Evolutionary conservation across 2,329 filamentous ascomycete genomes (phyloP).

Genomic region (Albifimbria verrucaria): DNA sequence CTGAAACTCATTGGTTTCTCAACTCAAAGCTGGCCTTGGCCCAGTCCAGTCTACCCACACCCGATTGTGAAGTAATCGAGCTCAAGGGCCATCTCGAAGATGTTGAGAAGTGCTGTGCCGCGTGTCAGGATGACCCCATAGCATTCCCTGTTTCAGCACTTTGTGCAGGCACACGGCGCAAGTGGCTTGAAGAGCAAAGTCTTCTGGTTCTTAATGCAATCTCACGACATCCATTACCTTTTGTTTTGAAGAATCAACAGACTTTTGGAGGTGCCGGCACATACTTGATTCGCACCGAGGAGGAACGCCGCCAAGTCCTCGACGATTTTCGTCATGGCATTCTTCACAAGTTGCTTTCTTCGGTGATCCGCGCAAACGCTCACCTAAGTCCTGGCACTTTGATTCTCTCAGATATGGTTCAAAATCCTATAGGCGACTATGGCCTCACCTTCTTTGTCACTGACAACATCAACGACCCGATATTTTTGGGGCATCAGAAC

Average conservation of each 20-base stretch:
- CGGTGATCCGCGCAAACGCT: conserved; percentile 23
- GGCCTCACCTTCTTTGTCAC: conserved; percentile 32
- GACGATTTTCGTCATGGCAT: conserved; percentile 21
- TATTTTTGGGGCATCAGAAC: conserved; percentile 31
- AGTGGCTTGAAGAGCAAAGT: conserved; percentile 26
- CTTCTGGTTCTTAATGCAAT: conserved; percentile 19
- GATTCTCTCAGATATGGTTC: conserved; percentile 27
- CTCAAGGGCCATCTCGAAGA: conserved; percentile 14
- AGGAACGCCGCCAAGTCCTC: conserved; percentile 20
- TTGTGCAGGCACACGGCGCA: conserved; percentile 22
- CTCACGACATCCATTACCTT: conserved; percentile 21
- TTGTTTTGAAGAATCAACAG: conserved; percentile 36
- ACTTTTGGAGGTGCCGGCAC: conserved; percentile 34
- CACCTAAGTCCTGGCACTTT: conserved; percentile 28
- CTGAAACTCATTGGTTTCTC: conserved; percentile 31
- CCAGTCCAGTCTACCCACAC: conserved; percentile 29
- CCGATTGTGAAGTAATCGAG: conserved; percentile 21
- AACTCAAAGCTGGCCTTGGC: conserved; percentile 32
- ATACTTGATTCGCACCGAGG: conserved; percentile 23
- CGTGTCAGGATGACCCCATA: conserved; percentile 12
- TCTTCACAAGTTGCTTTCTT: conserved; percentile 24
- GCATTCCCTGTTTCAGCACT: conserved; percentile 18
- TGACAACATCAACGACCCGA: conserved; percentile 14
- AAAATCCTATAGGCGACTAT: conserved; percentile 26
- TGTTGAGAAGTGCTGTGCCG: conserved; percentile 18